These are phyloP conservation scores for Dactylonectria estremocensis DNA, from an alignment of 2,329 filamentous ascomycete genomes.

Conservation along the genomic window DNA sequence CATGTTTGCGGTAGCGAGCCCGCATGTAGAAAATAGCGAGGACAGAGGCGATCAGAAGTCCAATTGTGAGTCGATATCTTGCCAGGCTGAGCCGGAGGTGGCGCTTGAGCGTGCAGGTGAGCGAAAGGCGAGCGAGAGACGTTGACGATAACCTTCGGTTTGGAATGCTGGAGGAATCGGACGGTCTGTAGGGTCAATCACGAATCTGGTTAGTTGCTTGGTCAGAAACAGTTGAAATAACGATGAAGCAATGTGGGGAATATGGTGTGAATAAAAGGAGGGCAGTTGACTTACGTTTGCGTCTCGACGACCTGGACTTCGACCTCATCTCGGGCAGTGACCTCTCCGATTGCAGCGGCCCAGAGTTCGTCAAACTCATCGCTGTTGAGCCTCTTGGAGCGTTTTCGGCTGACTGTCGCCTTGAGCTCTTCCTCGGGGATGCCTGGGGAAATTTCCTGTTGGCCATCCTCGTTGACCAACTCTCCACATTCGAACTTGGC, in stretches of 20 bases:
- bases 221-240: constrained; percentile 64
- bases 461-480: constrained; percentile 72
- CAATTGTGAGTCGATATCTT: constrained; percentile 90
- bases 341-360: constrained; percentile 80
- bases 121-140: constrained; percentile 92
- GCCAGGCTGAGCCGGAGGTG: constrained; percentile 85
- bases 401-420: constrained; percentile 80
- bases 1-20: constrained; percentile 72
- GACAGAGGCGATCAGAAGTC: constrained; percentile 70
- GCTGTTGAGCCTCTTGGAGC: constrained; percentile 86
- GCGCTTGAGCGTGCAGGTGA: constrained; percentile 85
- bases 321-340: constrained; percentile 75
- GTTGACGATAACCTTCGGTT: constrained; percentile 80
- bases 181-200: constrained; percentile 80
- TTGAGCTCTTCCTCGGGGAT: constrained; percentile 83
- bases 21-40: constrained; percentile 74
- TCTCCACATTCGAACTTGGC: constrained; percentile 94
- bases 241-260: constrained; percentile 39
- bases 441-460: constrained; percentile 70
- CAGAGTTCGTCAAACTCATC: constrained; percentile 94
- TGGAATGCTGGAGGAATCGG: constrained; percentile 74
- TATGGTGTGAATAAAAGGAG: constrained; percentile 22
- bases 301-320: constrained; percentile 65
- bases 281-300: constrained; percentile 66
- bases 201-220: constrained; percentile 88